A percentile compares a stretch with the other conserved stretches of the same genome.
Conservation (phyloP, 2,329 filamentous ascomycete species). For the Dendrostoma leiphaemia region DNA sequence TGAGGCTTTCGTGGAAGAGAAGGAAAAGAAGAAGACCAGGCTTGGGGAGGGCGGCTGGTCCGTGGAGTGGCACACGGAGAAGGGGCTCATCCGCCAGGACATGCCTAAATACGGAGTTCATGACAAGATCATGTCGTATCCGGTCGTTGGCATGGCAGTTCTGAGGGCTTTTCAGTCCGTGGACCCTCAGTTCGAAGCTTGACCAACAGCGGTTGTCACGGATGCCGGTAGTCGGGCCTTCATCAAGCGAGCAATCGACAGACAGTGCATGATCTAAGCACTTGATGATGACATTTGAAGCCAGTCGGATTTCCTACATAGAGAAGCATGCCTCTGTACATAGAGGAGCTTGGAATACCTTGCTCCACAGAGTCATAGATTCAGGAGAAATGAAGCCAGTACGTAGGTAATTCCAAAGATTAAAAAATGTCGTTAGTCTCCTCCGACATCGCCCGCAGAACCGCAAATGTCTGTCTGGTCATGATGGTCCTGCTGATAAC, state of each 20-base stretch:
- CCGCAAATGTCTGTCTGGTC: neutral
- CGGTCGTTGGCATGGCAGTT: conserved; percentile 50
- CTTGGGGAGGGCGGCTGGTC: conserved; percentile 49
- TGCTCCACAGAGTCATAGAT: neutral
- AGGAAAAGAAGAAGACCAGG: conserved; percentile 33
- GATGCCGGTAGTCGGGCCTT: too few species aligned
- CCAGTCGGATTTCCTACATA: too few species aligned
- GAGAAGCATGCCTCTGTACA: too few species aligned
- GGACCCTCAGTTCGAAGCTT: neutral
- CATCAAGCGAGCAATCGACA: too few species aligned
- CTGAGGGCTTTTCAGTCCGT: conserved; percentile 39
- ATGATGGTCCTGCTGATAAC: neutral
- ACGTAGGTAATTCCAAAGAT: neutral
- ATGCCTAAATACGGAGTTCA: conserved; percentile 56
- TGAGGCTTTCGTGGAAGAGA: conserved; percentile 45
- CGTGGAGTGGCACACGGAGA: conserved; percentile 43
- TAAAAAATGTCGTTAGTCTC: neutral
- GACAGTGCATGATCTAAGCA: too few species aligned
- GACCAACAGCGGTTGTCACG: neutral
- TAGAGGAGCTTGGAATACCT: neutral
- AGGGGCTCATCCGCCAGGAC: conserved; percentile 51
- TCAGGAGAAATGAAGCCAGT: neutral
- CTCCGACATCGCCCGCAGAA: neutral
- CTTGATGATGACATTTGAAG: neutral
- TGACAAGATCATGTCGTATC: conserved; percentile 57